Base-by-base conservation (phyloP, 2,329 filamentous ascomycete species). In the Aspergillus sp. region DNA sequence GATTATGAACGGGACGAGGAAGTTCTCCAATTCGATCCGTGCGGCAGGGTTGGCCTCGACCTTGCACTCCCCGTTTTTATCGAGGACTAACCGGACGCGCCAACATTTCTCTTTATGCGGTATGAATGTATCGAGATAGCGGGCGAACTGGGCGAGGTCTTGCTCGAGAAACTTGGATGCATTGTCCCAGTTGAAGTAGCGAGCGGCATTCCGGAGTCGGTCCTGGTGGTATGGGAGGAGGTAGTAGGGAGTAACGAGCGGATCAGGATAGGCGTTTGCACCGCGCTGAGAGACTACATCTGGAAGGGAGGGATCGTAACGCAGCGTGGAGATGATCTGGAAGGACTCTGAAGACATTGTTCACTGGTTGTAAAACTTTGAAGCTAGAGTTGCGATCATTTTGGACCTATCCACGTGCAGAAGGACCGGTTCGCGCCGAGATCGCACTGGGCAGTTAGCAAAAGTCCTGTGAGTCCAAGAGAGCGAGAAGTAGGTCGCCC, bases 201-300 rank as follows among this genome's bases (percentile, higher is more conserved):
- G 68, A 23, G 82, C 79, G 44, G 82, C 79, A 66, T 79, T 82
- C n/a, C 91, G 79, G 70, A 96, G 83, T 53, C 92, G 88, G 70
- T 93, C 89, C 46, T 86, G 84, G 72, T 96, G 92, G 64, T 88
- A 87, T 57, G 86, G 81, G 15, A 95, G 82, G 82, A 96, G 91
- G 73, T 96, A 96, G 65, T 91, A 87, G 0, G 87, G 84, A 8
- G 86, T 90, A 6, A 70, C 71, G 35, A 68, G 65, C 55, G 74
- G 73, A 59, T 66, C 57, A 9, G 77, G 74, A 37, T 80, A 73
- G 57, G 60, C 64, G 23, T 70, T 66, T 67, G 66, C 59, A 45
- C 63, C 66, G 14, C 62, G 68, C 55, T 66, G 69, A 21, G 62
- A 60, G 39, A 64, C 52, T 7, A 65, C 64, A 7, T 74, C 62